Base-by-base conservation (phyloP, 192 early-diverging fungal genomes). In the Paraglomus occultum region DNA sequence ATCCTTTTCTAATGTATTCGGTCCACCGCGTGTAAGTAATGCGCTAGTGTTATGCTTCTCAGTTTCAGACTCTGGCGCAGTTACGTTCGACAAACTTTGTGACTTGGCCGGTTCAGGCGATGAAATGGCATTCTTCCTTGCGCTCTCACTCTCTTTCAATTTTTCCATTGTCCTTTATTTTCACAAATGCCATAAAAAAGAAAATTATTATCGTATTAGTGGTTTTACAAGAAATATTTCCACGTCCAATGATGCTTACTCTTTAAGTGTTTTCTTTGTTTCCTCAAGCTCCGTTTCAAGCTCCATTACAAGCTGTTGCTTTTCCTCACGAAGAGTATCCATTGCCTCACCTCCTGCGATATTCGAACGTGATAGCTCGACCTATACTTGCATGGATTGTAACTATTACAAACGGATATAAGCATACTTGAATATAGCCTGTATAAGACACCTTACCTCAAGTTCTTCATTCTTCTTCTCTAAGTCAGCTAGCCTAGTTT, bases 381-480 rank as follows among this genome's bases (percentile, higher is more conserved):
- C n/a, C 79, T 80, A 60, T 22, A 18, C 17, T 38, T 31, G 31
- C 47, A 50, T 60, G 40, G 38, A 61, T 15, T 18, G 5, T 44
- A 69, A 54, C 23, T 47, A 18, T 39, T 65, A 4, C 17, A 20
- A 15, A 18, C 5, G 18, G 12, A 55, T 40, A 51, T 12, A 8
- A 49, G 8, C 17, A n/a, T n/a, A n/a, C n/a, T n/a, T n/a, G n/a
- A n/a, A 52, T 66, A 51, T 40, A n/a, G n/a, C n/a, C n/a, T n/a
- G n/a, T 14, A 22, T 31, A 42, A 6, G 18, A 66, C 17, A 17
- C n/a, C n/a, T 8, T 59, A 80, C 79, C 79, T 85, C 77, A 48
- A 82, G 43, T 15, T 83, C 82, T 54, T 77, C 74, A 6, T 72
- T 75, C 10, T 77, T 76, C 46, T 77, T 82, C 67, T 87, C 83